These are phyloP conservation scores for Psilocybe azurescens DNA, from an alignment of 768 basidiomycete genomes.

Conservation along the genomic window DNA sequence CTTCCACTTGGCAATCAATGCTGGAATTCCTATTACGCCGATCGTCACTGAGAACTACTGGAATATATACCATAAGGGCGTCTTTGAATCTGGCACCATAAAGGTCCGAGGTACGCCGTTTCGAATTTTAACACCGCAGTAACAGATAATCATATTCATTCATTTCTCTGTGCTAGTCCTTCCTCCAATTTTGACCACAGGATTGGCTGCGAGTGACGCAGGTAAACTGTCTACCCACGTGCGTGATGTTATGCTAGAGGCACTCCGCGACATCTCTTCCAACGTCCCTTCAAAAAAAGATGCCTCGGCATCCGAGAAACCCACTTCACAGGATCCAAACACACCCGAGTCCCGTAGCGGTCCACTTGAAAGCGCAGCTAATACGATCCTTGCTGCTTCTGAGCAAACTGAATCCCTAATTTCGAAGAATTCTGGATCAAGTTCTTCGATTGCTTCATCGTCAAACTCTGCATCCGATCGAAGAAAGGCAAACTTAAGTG, in stretches of 20 bases:
- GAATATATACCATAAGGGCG: conserved; percentile 77
- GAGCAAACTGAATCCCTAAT: conserved; percentile 2
- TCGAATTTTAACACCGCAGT: neutral
- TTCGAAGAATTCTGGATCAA: conserved; percentile 28
- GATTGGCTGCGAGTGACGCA: conserved; percentile 74
- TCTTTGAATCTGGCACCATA: conserved; percentile 78
- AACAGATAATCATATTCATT: conserved; percentile 4
- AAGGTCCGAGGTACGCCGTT: conserved; percentile 75
- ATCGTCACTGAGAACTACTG: conserved; percentile 96
- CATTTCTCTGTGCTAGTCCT: conserved; percentile 65
- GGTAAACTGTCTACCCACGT: conserved; percentile 67
- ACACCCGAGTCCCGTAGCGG: conserved; percentile 9
- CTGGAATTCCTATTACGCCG: conserved; percentile 89
- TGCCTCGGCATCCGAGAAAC: conserved; percentile 1
- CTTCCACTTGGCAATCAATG: conserved; percentile 93
- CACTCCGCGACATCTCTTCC: conserved; percentile 78
- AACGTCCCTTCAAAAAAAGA: conserved; percentile 15
- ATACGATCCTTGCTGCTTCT: neutral
- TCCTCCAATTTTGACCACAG: conserved; percentile 83
- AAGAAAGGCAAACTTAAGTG: conserved; percentile 54
- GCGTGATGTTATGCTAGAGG: conserved; percentile 78
- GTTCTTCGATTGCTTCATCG: conserved; percentile 40
- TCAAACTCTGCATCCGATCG: conserved; percentile 27
- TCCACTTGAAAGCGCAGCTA: conserved; percentile 16
- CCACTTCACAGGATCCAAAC: neutral